Percentiles rank a stretch among this genome's conserved stretches.
Evolutionary conservation across 176 grass and related monocot genomes (phyloP).

Genomic region (Alloteropsis semialata): DNA sequence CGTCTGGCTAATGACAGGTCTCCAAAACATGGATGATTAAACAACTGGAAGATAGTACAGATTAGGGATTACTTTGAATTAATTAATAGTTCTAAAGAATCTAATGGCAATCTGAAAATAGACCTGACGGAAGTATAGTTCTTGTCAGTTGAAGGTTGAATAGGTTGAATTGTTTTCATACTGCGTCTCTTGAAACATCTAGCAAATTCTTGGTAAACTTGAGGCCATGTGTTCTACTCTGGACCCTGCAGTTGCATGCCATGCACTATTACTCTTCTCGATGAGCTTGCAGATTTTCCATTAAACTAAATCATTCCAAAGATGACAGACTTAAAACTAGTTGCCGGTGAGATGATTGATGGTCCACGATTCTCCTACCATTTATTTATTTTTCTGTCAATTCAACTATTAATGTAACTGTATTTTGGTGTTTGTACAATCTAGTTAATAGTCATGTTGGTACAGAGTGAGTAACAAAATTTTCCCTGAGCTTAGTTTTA

Average conservation of each 20-base stretch:
- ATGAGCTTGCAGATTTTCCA: background rate
- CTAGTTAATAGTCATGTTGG: background rate
- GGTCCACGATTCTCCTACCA: background rate
- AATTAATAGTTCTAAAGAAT: conserved; percentile 2
- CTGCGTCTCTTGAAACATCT: background rate
- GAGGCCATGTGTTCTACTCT: background rate
- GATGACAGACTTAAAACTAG: background rate
- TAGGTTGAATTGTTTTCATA: background rate
- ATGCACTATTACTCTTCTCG: background rate
- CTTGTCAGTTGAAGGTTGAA: background rate
- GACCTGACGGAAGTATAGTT: background rate
- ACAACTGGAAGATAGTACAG: background rate
- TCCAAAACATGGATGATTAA: background rate
- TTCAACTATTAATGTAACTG: background rate
- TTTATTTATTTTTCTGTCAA: background rate
- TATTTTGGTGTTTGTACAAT: background rate
- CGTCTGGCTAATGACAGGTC: background rate
- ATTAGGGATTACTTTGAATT: background rate
- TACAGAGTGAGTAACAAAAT: background rate
- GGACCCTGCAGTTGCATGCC: background rate
- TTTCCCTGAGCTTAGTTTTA: background rate
- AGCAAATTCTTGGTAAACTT: background rate
- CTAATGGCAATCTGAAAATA: conserved; percentile 1
- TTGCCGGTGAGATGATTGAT: background rate
- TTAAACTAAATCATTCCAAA: background rate